Evolutionary conservation across 768 basidiomycete genomes (phyloP).

Genomic region (Zangia roseola): DNA sequence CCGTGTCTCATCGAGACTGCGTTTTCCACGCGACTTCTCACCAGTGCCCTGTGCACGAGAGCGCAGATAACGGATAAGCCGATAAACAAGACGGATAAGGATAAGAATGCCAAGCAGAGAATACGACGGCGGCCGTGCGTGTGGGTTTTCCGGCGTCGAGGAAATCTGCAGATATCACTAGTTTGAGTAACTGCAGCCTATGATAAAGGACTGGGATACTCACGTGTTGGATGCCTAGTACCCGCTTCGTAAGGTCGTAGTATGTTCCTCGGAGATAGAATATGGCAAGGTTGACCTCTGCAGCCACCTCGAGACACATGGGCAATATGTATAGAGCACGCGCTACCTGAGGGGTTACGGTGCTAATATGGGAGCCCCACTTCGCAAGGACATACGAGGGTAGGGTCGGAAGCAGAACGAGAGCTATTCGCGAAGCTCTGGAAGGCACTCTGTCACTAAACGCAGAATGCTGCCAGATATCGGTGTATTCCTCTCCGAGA

Average conservation of each 20-base stretch:
- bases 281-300: constrained; percentile 74
- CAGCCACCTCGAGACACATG: constrained; percentile 48
- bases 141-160: constrained; percentile 65
- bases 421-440: constrained; percentile 42
- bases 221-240: constrained; percentile 71
- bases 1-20: constrained; percentile 27
- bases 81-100: constrained; percentile 59
- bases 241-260: constrained; percentile 66
- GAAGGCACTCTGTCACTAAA: constrained; percentile 43
- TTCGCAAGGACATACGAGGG: constrained; percentile 62
- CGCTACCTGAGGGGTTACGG: constrained; percentile 33
- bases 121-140: constrained; percentile 78
- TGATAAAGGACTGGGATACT: constrained; percentile 12
- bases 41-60: constrained; percentile 21
- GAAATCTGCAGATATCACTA: constrained; percentile 55
- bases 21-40: constrained; percentile 37
- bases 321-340: constrained; percentile 41
- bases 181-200: not conserved
- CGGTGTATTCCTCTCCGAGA: constrained; percentile 89
- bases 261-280: constrained; percentile 84
- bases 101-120: constrained; percentile 81
- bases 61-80: constrained; percentile 50
- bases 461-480: constrained; percentile 71
- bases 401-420: constrained; percentile 65
- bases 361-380: constrained; percentile 41